Percentiles rank a stretch among this genome's conserved stretches.
Evolutionary conservation across 2,329 filamentous ascomycete genomes (phyloP).

Genomic region (Cytospora leucostoma): DNA sequence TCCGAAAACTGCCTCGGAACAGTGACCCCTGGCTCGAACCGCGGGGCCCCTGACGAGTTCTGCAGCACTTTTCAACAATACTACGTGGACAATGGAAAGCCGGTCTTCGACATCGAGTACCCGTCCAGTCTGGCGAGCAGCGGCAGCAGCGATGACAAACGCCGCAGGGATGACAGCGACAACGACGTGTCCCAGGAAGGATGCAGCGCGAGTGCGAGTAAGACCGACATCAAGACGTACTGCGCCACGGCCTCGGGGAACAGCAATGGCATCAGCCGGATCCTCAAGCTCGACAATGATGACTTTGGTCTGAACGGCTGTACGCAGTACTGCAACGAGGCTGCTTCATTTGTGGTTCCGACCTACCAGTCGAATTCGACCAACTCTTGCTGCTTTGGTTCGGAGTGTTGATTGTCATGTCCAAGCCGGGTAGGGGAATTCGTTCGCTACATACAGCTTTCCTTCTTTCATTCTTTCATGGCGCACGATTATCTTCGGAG

Average conservation of each 20-base stretch:
- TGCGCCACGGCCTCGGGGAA: slow-evolving; percentile 9
- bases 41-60: slow-evolving; percentile 15
- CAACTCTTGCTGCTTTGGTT: slow-evolving; percentile 23
- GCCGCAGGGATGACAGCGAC: slow-evolving; percentile 2
- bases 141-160: slow-evolving; percentile 1
- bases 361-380: slow-evolving; percentile 21
- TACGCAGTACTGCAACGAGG: slow-evolving; percentile 24
- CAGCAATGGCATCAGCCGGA: slow-evolving; percentile 20
- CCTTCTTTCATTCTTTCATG: neutral
- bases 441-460: neutral
- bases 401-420: neutral
- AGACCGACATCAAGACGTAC: slow-evolving; percentile 6
- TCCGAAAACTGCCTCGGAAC: slow-evolving; percentile 23
- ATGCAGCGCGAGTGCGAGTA: slow-evolving; percentile 13
- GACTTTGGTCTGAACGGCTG: slow-evolving; percentile 23
- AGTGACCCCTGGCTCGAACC: slow-evolving; percentile 7
- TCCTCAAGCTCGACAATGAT: slow-evolving; percentile 28
- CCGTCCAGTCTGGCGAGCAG: slow-evolving; percentile 20
- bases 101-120: slow-evolving; percentile 26
- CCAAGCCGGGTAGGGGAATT: neutral
- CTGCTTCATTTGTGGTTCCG: slow-evolving; percentile 12
- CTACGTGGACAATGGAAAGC: slow-evolving; percentile 22
- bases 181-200: slow-evolving; percentile 7
- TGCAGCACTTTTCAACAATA: slow-evolving; percentile 20
- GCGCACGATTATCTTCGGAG: neutral